Conservation (phyloP, 2,329 filamentous ascomycete species). For the Fusarium nematophilum region DNA sequence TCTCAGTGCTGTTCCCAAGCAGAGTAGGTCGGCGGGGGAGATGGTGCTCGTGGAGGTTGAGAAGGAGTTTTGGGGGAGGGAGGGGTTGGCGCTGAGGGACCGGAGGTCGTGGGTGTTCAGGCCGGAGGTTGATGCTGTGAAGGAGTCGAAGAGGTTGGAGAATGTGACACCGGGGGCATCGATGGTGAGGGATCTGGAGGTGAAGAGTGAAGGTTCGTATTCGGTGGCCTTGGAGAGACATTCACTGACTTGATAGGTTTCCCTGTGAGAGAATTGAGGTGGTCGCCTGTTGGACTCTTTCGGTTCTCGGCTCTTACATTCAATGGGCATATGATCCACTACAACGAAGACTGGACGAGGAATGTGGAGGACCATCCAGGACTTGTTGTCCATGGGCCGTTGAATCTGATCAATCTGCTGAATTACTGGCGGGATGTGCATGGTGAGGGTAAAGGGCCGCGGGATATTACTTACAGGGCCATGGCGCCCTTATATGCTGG, state of each 20-base stretch:
- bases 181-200: slow-evolving; percentile 36
- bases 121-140: slow-evolving; percentile 46
- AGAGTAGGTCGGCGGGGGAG: slow-evolving; percentile 64
- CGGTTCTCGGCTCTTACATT: slow-evolving; percentile 87
- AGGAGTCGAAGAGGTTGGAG: slow-evolving; percentile 31
- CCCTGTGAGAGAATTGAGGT: slow-evolving; percentile 49
- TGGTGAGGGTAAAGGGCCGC: slow-evolving; percentile 41
- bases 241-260: slow-evolving; percentile 25
- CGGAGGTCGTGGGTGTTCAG: slow-evolving; percentile 63
- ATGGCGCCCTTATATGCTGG: slow-evolving; percentile 76
- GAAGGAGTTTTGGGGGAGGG: slow-evolving; percentile 66
- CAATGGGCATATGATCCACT: slow-evolving; percentile 88
- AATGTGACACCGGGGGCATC: slow-evolving; percentile 40
- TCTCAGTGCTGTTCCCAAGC: slow-evolving; percentile 65
- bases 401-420: slow-evolving; percentile 79
- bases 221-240: accelerated
- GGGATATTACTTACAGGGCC: slow-evolving; percentile 73
- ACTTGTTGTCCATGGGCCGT: slow-evolving; percentile 82
- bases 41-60: slow-evolving; percentile 75
- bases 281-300: slow-evolving; percentile 70
- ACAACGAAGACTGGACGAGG: slow-evolving; percentile 74
- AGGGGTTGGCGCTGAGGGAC: slow-evolving; percentile 66
- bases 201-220: slow-evolving; percentile 16
- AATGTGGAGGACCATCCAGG: slow-evolving; percentile 76
- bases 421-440: slow-evolving; percentile 72